Evolutionary conservation across 768 basidiomycete species (phyloP), one percentile per base, ranked within the genome.

Genomic region (Boletus reticuloceps): DNA sequence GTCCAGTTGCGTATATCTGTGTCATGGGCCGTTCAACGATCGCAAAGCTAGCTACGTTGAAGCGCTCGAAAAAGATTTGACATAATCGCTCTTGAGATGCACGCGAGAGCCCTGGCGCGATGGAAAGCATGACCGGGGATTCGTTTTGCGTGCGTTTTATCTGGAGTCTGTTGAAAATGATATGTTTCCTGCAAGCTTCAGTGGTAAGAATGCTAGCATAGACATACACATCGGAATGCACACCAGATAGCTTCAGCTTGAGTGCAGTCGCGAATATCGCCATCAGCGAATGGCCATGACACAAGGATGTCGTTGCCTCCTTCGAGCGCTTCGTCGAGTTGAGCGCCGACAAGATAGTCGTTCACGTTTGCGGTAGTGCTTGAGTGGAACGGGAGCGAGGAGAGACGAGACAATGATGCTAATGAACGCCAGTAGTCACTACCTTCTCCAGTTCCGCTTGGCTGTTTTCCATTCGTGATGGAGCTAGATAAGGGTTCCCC

Each of bases 191-290:
- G 73, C 34, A 50, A 36, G 45, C 27, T 29, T 56, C 20, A 17
- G 47, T 29, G 51, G 46, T 53, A 44, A 59, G 43, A 47, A 44
- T 57, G 32, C n/a, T 20, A 22, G 36, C 38, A 50, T 12, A n/a
- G 49, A 37, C 31, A n/a, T 34, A 43, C 12, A 34, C n/a, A 31
- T 49, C 5, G n/a, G n/a, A 47, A 20, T 50, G 46, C 47, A 47
- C 67, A 94, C 94, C 93, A 93, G 49, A 97, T 76, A 0, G 92
- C 94, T 69, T 96, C 94, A 17, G 91, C 89, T 60, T 92, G 91
- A 19, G 76, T 79, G 85, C 86, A 96, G 66, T 95, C 88, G 16
- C 73, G 77, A 54, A 95, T 75, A 61, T 83, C 80, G 4, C 83
- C 87, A 27, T 88, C 81, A 43, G 82, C 80, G 64, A 95, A 90